Evolutionary conservation across 495 filamentous ascomycete genomes (phyloP).

Genomic region (Talaromyces wortmannii): DNA sequence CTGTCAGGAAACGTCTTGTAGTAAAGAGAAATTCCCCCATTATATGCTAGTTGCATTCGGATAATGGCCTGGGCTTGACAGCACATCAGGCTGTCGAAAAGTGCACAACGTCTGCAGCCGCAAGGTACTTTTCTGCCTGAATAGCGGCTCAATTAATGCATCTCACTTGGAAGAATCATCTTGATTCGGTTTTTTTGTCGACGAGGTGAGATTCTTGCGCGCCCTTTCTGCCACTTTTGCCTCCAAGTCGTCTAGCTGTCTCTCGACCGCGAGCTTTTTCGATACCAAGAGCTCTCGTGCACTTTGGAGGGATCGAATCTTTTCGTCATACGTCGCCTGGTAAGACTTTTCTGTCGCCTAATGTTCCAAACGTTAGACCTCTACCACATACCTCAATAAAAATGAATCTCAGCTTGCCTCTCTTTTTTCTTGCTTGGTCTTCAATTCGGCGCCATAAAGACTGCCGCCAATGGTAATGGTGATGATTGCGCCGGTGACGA

Average conservation of each 20-base stretch:
- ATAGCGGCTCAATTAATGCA: neutral
- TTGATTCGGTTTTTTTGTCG: neutral
- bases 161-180: neutral
- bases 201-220: neutral
- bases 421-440: conserved; percentile 36
- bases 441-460: conserved; percentile 48
- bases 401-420: conserved; percentile 22
- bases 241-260: conserved; percentile 49
- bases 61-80: no score
- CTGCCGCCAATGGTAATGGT: conserved; percentile 45
- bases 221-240: conserved; percentile 29
- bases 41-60: no score
- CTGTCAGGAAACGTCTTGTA: no score
- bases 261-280: conserved; percentile 47
- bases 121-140: no score
- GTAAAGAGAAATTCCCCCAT: no score
- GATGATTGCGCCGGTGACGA: conserved; percentile 39
- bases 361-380: no score
- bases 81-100: no score
- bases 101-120: no score
- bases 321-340: conserved; percentile 47
- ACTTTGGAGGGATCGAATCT: conserved; percentile 41
- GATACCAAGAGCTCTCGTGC: conserved; percentile 38
- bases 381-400: no score
- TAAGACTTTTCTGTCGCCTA: conserved; percentile 33